A percentile compares a stretch with the other conserved stretches of the same genome.
Conservation (phyloP, 805 yeast species). For the Pichia thaimueangensis region DNA sequence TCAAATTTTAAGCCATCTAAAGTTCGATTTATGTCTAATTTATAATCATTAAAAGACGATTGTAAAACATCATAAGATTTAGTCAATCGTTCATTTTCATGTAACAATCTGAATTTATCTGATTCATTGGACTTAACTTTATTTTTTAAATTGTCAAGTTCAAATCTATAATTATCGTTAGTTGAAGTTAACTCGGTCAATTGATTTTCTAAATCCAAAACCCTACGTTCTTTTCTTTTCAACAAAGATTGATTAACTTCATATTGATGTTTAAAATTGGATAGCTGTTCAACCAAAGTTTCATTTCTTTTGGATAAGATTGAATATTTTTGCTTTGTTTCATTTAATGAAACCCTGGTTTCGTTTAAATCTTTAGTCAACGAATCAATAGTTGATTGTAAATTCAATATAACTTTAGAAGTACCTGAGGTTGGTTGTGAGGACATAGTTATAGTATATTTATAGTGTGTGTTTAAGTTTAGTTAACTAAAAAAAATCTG, state of each 20-base stretch:
- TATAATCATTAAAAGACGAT: constrained; percentile 44
- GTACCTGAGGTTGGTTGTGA: constrained; percentile 15
- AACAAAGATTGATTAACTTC: constrained; percentile 65
- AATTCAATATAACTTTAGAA: constrained; percentile 28
- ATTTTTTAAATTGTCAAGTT: constrained; percentile 43
- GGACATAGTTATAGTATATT: too few species aligned
- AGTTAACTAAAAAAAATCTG: too few species aligned
- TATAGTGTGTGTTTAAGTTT: too few species aligned
- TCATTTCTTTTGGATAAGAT: constrained; percentile 41
- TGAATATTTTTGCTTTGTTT: constrained; percentile 45
- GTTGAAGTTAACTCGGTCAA: constrained; percentile 40
- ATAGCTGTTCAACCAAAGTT: constrained; percentile 56
- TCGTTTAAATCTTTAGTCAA: constrained; percentile 20
- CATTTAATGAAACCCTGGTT: constrained; percentile 31
- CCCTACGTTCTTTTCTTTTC: constrained; percentile 63
- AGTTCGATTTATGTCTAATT: constrained; percentile 41
- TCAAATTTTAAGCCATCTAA: constrained; percentile 32
- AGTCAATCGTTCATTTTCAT: constrained; percentile 52
- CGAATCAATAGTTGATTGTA: constrained; percentile 28
- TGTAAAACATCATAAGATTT: constrained; percentile 53
- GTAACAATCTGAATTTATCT: constrained; percentile 36
- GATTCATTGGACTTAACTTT: constrained; percentile 44
- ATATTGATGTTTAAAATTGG: constrained; percentile 70
- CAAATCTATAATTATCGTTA: constrained; percentile 44
- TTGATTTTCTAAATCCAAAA: constrained; percentile 58